Conservation (phyloP, 169 alveolate species). For the Plasmodium ovale region DNA sequence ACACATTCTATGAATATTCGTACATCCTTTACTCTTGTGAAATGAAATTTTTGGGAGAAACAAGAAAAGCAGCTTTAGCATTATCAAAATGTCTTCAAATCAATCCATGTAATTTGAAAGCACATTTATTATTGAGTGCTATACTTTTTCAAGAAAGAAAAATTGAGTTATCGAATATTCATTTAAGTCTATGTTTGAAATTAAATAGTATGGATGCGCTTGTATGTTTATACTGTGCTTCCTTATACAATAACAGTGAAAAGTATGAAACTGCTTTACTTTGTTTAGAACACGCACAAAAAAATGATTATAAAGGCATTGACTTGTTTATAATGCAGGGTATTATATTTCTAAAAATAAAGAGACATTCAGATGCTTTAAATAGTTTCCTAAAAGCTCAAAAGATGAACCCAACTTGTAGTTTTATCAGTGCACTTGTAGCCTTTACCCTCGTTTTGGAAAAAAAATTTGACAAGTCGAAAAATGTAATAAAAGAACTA, state of each 20-base stretch:
- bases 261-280: conserved; percentile 72
- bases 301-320: conserved; percentile 36
- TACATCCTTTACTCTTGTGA: conserved; percentile 71
- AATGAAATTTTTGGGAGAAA: conserved; percentile 41
- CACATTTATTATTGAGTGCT: conserved; percentile 54
- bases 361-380: conserved; percentile 61
- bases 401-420: conserved; percentile 45
- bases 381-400: conserved; percentile 61
- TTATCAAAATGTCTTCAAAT: conserved; percentile 50
- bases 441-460: conserved; percentile 44
- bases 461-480: conserved; percentile 42
- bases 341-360: conserved; percentile 64
- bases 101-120: conserved; percentile 67
- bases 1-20: conserved; percentile 61
- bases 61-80: conserved; percentile 46
- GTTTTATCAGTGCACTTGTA: conserved; percentile 36
- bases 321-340: conserved; percentile 59
- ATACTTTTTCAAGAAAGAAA: conserved; percentile 42
- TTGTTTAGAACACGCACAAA: conserved; percentile 70
- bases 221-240: conserved; percentile 62
- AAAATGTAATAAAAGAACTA: conserved; percentile 50
- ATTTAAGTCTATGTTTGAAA: conserved; percentile 65
- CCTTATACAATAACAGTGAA: conserved; percentile 38
- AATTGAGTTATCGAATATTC: conserved; percentile 38
- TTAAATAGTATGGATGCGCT: conserved; percentile 36